Evolutionary conservation across 2,329 filamentous ascomycete genomes (phyloP).

Genomic region (Aspergillus sp.): DNA sequence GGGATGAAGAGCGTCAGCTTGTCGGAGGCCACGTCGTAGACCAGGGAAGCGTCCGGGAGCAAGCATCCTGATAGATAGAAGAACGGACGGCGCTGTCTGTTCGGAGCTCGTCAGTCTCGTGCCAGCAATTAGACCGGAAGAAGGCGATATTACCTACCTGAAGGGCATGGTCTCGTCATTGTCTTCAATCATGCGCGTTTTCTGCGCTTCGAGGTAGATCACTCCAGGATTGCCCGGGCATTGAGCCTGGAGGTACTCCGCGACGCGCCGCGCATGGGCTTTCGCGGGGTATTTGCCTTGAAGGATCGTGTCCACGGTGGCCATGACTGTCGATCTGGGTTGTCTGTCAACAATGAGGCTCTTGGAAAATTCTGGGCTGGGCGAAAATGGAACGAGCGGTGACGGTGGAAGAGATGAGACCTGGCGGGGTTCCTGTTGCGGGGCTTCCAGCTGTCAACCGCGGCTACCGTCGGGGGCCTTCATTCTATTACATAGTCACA

Average conservation of each 20-base stretch:
- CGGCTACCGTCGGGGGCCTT: constrained; percentile 1
- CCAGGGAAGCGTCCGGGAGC: constrained; percentile 74
- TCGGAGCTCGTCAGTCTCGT: constrained; percentile 3
- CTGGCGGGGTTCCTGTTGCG: constrained; percentile 1
- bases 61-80: constrained; percentile 90
- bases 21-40: constrained; percentile 73
- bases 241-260: constrained; percentile 66
- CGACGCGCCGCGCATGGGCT: constrained; percentile 79
- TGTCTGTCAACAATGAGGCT: background rate
- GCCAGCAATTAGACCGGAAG: background rate
- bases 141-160: constrained; percentile 52
- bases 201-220: constrained; percentile 84
- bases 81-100: constrained; percentile 84
- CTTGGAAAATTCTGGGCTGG: background rate
- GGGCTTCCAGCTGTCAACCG: background rate
- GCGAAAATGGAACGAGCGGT: background rate
- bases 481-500: background rate
- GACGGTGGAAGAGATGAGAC: background rate
- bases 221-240: constrained; percentile 68
- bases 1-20: constrained; percentile 88
- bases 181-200: constrained; percentile 80
- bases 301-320: constrained; percentile 41
- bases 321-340: constrained; percentile 21
- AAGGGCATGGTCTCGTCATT: constrained; percentile 82
- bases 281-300: constrained; percentile 76